A percentile compares a stretch with the other conserved stretches of the same genome.
Evolutionary conservation across 2,329 filamentous ascomycete species (phyloP).

Genomic region (Dichotomopilus funicola): DNA sequence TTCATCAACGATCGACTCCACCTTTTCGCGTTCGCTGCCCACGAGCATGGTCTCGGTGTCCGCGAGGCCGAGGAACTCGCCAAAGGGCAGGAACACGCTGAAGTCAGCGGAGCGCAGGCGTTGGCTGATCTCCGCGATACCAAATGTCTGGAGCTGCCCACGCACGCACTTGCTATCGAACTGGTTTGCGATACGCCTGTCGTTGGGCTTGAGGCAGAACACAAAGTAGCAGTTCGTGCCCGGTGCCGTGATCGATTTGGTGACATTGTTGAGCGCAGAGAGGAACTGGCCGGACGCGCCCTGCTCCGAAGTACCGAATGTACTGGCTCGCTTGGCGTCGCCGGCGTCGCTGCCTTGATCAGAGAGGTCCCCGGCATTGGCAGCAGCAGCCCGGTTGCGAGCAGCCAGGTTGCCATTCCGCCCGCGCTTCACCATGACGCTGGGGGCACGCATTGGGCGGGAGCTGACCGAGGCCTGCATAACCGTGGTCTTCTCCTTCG

Average conservation of each 20-base stretch:
- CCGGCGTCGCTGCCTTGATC: conserved; percentile 45
- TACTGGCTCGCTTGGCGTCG: conserved; percentile 35
- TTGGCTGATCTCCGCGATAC: conserved; percentile 95
- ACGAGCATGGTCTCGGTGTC: conserved; percentile 81
- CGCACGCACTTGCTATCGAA: conserved; percentile 98
- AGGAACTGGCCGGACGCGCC: conserved; percentile 92
- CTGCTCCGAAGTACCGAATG: conserved; percentile 55
- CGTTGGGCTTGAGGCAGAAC: conserved; percentile 96
- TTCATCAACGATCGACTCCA: conserved; percentile 83
- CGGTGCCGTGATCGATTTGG: conserved; percentile 71
- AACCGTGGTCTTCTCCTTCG: conserved; percentile 80
- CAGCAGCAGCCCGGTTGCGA: conserved; percentile 23
- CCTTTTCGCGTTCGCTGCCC: conserved; percentile 86
- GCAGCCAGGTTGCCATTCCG: conserved; percentile 35
- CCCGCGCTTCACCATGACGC: conserved; percentile 77
- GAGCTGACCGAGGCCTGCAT: conserved; percentile 96
- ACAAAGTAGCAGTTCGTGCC: conserved; percentile 93
- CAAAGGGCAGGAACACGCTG: conserved; percentile 90
- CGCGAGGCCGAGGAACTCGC: conserved; percentile 84
- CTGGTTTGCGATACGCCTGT: conserved; percentile 93
- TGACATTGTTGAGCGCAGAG: conserved; percentile 81
- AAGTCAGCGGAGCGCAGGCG: conserved; percentile 89
- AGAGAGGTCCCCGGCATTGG: conserved; percentile 32
- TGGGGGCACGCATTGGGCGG: conserved; percentile 86
- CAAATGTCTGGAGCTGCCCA: conserved; percentile 88